These are phyloP conservation scores for Ambrosiella xylebori DNA, from an alignment of 2,329 filamentous ascomycete species.

Conservation along the genomic window DNA sequence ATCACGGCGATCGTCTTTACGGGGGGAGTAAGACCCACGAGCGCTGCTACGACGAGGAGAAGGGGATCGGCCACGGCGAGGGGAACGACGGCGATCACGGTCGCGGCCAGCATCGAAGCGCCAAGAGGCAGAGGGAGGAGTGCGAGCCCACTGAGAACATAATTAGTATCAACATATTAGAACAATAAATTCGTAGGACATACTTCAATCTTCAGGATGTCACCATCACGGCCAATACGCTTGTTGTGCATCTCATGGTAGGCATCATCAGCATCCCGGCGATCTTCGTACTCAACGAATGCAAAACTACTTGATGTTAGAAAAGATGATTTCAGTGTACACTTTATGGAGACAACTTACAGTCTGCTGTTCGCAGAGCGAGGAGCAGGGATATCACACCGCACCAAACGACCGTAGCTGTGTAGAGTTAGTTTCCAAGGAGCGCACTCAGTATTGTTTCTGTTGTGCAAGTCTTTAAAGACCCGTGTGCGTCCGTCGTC, in stretches of 20 bases:
- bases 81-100: constrained; percentile 38
- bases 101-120: constrained; percentile 85
- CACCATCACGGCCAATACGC: constrained; percentile 74
- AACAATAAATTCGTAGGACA: constrained; percentile 16
- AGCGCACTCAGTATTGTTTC: constrained; percentile 4
- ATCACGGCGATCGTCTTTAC: constrained; percentile 76
- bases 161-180: constrained; percentile 11
- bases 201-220: constrained; percentile 95
- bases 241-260: constrained; percentile 99
- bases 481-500: neutral
- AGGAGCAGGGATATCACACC: constrained; percentile 94
- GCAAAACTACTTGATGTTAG: constrained; percentile 49
- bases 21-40: constrained; percentile 60
- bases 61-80: constrained; percentile 52
- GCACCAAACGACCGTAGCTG: constrained; percentile 93
- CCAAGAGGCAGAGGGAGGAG: constrained; percentile 94
- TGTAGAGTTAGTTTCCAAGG: constrained; percentile 12
- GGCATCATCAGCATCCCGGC: constrained; percentile 93
- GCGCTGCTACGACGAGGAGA: constrained; percentile 61
- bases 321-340: neutral
- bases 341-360: constrained; percentile 41
- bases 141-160: constrained; percentile 71
- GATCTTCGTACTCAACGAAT: constrained; percentile 97
- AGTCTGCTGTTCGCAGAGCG: constrained; percentile 85
- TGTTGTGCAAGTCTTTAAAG: neutral